Evolutionary conservation across 176 grass and related monocot species (phyloP), one percentile per base, ranked within the genome.

Genomic region (Urochloa ruziziensis): DNA sequence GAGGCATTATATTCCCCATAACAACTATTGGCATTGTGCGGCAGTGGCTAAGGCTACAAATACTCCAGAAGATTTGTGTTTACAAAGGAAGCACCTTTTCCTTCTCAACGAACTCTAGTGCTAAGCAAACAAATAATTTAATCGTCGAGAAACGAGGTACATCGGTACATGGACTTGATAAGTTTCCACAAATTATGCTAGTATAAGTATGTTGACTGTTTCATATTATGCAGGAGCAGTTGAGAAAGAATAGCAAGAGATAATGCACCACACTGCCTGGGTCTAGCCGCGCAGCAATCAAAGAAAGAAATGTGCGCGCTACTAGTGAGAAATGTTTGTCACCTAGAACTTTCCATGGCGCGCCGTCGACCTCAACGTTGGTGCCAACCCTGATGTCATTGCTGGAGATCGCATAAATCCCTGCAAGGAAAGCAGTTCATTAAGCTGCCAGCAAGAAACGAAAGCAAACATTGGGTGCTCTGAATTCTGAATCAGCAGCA

Each of bases 371-470:
- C 78, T 93, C 96, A 27, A 96, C 66, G 77, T 87, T 96, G 80
- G 86, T 65, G 43, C 96, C 96, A 13, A 94, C 91, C 84, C 86
- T 94, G 81, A 99, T 99, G 62, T 99, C 96, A 47, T 99, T 96
- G 83, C 96, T 99, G 34, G 96, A 99, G 19, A 99, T 32, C 0
- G 91, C 76, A 70, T 92, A 99, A 39, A 99, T 68, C 65, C 90
- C 96, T 99, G 76, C 51, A 85, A 73, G 25, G 17, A 21, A 19
- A 6, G 17, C 17, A 52, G 49, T 52, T 52, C n/a, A n/a, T n/a
- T n/a, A 19, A 21, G 49, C n/a, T n/a, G 11, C 12, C 71, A 80
- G 24, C 10, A 61, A 65, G 17, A 52, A 49, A 49, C 16, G 47
- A 9, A 47, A 14, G 43, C 43, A 73, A 18, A 33, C 43, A 51